phyloP scores from a whole-genome alignment of 805 yeast genomes.

The Candida pseudofarinosa region DNA sequence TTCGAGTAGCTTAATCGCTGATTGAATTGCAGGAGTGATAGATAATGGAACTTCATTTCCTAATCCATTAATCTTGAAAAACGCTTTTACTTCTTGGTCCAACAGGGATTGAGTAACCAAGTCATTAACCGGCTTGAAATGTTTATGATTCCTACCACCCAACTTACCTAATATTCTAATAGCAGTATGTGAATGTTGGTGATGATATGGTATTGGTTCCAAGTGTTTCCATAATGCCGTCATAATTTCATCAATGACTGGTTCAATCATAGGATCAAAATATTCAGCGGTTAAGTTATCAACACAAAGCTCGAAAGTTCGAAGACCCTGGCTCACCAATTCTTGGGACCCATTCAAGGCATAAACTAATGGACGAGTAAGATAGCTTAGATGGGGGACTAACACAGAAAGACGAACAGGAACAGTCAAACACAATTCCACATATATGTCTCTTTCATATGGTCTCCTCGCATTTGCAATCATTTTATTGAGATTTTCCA shows the following conservation, averaged over 20 bases:
- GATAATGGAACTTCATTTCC: constrained; percentile 58
- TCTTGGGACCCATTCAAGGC: constrained; percentile 91
- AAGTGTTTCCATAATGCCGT: constrained; percentile 87
- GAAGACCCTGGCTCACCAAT: constrained; percentile 85
- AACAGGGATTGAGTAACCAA: constrained; percentile 49
- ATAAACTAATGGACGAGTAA: constrained; percentile 87
- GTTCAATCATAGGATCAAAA: constrained; percentile 95
- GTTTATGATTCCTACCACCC: constrained; percentile 92
- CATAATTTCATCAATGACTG: constrained; percentile 92
- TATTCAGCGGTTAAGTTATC: constrained; percentile 95
- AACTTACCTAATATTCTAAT: constrained; percentile 88
- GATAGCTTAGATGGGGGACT: constrained; percentile 84
- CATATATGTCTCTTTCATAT: constrained; percentile 89
- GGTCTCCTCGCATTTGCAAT: constrained; percentile 80
- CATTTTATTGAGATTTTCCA: constrained; percentile 81
- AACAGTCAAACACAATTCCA: constrained; percentile 90
- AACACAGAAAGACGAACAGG: constrained; percentile 92
- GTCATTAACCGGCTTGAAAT: constrained; percentile 71
- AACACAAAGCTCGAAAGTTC: constrained; percentile 93
- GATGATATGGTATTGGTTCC: constrained; percentile 90
- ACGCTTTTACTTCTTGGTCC: constrained; percentile 69
- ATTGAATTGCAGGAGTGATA: constrained; percentile 74
- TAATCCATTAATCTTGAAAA: constrained; percentile 69
- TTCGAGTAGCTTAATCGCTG: constrained; percentile 73
- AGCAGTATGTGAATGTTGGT: constrained; percentile 92